Base-by-base conservation (phyloP, 2,329 filamentous ascomycete species). In the Davidsoniella eucalypti region DNA sequence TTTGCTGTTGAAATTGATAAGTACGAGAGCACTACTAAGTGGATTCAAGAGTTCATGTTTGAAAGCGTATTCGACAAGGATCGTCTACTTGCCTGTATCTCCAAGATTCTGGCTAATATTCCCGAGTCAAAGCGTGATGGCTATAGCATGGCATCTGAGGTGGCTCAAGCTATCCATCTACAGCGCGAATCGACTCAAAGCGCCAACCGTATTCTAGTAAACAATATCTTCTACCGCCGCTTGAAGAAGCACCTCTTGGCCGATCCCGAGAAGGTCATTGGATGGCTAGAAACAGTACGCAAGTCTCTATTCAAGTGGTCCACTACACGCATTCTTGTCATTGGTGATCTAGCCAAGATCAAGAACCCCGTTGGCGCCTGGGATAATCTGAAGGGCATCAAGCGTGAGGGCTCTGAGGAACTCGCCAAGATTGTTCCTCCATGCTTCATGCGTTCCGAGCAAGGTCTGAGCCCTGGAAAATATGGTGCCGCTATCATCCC, bases 41-140 rank as follows among this genome's bases (percentile, higher is more conserved):
- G 88, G 87, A 72, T 95, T 10, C 80, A 80, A 17, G 84, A 84
- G 10, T 75, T 96, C 64, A 82, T 94, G 63, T 94, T 90, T 61
- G 81, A 93, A 61, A 84, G 85, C 38, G 72, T 95, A 47, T 94
- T 96, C 59, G 90, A 96, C 58, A 73, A 81, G 2, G 67, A 69
- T 45, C 70, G 78, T 21, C 67, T 82, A 47, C 74, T 73, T 56
- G 76, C 84, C 55, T 69, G 72, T 18, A 67, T 93, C 14, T 80
- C 80, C 52, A 93, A 94, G 64, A 78, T 93, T 43, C 72, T 95
- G 16, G 87, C 88, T 2, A 90, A 96, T 58, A 82, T 98, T 16
- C 92, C 92, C 0, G 87, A 95, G 60, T 73, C 80, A 48, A 98
- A 96, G 70, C 84, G 92, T 40, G 85, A 84, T 57, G 92, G 92